phyloP scores from a whole-genome alignment of 2,329 filamentous ascomycete genomes.

The Neurospora sp. region DNA sequence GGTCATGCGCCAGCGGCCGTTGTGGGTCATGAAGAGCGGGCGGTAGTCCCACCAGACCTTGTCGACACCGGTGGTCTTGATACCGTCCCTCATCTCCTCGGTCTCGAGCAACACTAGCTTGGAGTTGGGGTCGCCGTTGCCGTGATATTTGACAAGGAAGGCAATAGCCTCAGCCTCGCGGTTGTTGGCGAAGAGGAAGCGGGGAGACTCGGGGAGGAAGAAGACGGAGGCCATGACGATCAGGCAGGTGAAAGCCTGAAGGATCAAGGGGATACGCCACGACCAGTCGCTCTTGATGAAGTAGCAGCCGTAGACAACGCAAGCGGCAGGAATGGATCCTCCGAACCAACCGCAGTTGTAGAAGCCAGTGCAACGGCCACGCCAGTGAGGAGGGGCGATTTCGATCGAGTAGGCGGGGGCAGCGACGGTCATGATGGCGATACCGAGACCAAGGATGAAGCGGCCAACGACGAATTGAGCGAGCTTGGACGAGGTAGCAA shows the following conservation, averaged over 20 bases:
- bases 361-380: conserved; percentile 36
- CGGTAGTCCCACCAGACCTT: conserved; percentile 39
- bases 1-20: conserved; percentile 36
- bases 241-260: conserved; percentile 35
- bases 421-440: conserved; percentile 37
- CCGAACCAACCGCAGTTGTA: conserved; percentile 46
- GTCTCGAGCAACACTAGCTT: conserved; percentile 30
- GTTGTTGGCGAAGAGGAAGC: conserved; percentile 32
- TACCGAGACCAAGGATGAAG: conserved; percentile 36
- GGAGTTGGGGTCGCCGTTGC: conserved; percentile 29
- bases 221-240: conserved; percentile 28
- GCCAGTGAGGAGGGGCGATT: conserved; percentile 39
- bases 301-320: conserved; percentile 37
- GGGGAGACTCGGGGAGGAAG: conserved; percentile 32
- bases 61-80: conserved; percentile 34
- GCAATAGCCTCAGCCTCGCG: conserved; percentile 29
- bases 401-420: conserved; percentile 39
- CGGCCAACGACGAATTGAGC: conserved; percentile 36
- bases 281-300: conserved; percentile 34
- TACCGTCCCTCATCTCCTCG: conserved; percentile 32
- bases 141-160: conserved; percentile 33
- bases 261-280: conserved; percentile 39
- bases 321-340: conserved; percentile 38
- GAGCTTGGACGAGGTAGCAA: conserved; percentile 26
- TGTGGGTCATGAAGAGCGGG: conserved; percentile 32